Evolutionary conservation across 2,329 filamentous ascomycete genomes (phyloP).

Genomic region (Penicillium capsulatum): DNA sequence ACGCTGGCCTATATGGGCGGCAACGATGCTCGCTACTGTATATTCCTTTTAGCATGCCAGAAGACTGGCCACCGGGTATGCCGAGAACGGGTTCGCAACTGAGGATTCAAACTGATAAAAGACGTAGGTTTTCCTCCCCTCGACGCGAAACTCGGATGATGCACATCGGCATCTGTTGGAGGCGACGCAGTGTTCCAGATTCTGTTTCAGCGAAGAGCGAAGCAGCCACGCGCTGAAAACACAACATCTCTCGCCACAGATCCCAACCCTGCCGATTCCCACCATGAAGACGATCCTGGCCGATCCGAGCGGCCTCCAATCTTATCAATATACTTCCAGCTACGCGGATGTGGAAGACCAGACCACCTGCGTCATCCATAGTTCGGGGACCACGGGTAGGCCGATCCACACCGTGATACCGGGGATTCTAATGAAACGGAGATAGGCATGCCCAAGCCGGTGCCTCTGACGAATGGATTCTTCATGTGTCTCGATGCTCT

Average conservation of each 20-base stretch:
- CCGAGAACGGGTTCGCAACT: conserved; percentile 7
- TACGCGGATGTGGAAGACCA: conserved; percentile 8
- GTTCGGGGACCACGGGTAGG: conserved; percentile 15
- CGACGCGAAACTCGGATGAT: background rate
- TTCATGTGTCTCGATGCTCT: conserved; percentile 5
- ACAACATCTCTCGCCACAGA: no score
- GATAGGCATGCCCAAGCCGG: conserved; percentile 15
- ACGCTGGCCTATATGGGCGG: conserved; percentile 16
- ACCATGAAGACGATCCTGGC: background rate
- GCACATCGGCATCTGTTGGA: no score
- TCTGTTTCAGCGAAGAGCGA: no score
- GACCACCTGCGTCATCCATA: conserved; percentile 12
- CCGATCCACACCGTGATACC: background rate
- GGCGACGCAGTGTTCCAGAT: no score
- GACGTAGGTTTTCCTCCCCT: conserved; percentile 25
- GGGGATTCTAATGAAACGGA: no score
- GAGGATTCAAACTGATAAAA: background rate
- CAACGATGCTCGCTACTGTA: conserved; percentile 20
- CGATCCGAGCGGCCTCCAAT: background rate
- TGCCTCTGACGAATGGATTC: conserved; percentile 18
- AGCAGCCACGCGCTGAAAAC: no score
- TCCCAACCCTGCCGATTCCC: background rate
- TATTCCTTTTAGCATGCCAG: conserved; percentile 17
- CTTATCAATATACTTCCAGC: background rate
- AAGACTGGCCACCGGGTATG: conserved; percentile 13